Percentiles rank a stretch among this genome's conserved stretches.
phyloP scores from a whole-genome alignment of 1,284 basidiomycete genomes.

The Boletus nobilissimus region DNA sequence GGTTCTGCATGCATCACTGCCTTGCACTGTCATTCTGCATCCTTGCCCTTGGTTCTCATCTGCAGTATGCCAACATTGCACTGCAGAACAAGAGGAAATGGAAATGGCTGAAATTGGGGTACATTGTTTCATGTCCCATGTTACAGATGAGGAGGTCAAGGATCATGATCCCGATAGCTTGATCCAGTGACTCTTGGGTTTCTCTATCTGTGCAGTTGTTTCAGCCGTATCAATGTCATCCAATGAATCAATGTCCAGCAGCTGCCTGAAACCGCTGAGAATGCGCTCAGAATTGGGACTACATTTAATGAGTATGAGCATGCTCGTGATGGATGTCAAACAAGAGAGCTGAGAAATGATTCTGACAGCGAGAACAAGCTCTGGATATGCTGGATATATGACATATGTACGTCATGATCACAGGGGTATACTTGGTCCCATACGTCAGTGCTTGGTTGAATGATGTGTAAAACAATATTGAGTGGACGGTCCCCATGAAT shows the following conservation, averaged over 20 bases:
- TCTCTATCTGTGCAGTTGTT: constrained; percentile 62
- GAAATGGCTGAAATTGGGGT: constrained; percentile 91
- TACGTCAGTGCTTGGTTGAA: constrained; percentile 88
- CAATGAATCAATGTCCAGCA: too few species aligned
- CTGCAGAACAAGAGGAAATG: constrained; percentile 86
- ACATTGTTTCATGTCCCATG: constrained; percentile 70
- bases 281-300: constrained; percentile 90
- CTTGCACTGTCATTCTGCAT: too few species aligned
- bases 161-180: constrained; percentile 81
- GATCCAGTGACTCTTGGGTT: constrained; percentile 60
- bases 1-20: too few species aligned
- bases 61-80: constrained; percentile 72
- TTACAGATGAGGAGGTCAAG: constrained; percentile 88
- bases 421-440: constrained; percentile 78
- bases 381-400: constrained; percentile 74
- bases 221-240: constrained; percentile 70
- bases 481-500: constrained; percentile 62
- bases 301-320: constrained; percentile 84
- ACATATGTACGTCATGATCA: constrained; percentile 88
- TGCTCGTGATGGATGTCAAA: constrained; percentile 67
- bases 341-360: constrained; percentile 76
- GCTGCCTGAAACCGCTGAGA: constrained; percentile 83
- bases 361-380: constrained; percentile 84
- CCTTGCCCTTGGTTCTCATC: too few species aligned
- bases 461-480: constrained; percentile 75